Conservation (phyloP, 2,329 filamentous ascomycete genomes). For the Penicillium sp. region DNA sequence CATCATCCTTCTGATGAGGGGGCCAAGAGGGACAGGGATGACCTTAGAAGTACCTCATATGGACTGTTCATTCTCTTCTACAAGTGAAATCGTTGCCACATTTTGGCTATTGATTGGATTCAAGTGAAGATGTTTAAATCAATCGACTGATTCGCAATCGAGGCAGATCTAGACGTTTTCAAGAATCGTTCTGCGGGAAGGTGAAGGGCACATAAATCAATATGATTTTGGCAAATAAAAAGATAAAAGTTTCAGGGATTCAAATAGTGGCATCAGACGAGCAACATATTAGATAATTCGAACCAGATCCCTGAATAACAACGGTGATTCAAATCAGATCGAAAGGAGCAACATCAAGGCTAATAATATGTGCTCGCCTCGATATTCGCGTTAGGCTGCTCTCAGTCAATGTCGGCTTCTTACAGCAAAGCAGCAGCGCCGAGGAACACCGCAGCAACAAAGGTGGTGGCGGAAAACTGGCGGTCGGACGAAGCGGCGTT, state of each 20-base stretch:
- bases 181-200: not conserved
- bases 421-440: constrained; percentile 43
- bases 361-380: constrained; percentile 15
- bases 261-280: not conserved
- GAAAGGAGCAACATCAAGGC: constrained; percentile 16
- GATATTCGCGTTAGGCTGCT: constrained; percentile 1
- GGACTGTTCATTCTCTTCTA: not conserved
- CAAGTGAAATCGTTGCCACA: not conserved
- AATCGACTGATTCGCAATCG: not conserved
- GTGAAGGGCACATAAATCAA: not conserved
- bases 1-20: not conserved
- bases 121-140: not conserved
- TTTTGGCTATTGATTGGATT: not conserved
- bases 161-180: not conserved
- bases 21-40: not conserved
- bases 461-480: constrained; percentile 38
- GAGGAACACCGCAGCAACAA: constrained; percentile 43
- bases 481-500: constrained; percentile 30
- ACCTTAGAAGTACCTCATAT: not conserved
- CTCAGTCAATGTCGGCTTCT: constrained; percentile 3
- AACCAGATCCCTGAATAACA: constrained; percentile 2
- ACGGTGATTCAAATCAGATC: constrained; percentile 2
- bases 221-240: constrained; percentile 1
- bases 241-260: not conserved
- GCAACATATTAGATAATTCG: constrained; percentile 5